Base-by-base conservation (phyloP, 148 eudicot genomes). In the Persicaria maculosa region DNA sequence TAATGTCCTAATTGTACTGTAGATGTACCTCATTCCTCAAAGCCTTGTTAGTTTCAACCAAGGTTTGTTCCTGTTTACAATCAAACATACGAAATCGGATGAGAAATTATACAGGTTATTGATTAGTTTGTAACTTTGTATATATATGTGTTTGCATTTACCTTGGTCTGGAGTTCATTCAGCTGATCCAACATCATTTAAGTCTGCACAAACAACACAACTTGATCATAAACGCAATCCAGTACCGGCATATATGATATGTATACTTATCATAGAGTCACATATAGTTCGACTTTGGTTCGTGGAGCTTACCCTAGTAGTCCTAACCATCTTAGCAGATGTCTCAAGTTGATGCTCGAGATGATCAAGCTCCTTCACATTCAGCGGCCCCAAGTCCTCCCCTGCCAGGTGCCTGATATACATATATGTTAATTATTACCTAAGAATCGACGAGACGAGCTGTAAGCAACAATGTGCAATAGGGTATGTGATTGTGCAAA, bases 131-230 rank as follows among this genome's bases (percentile, higher is more conserved):
- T n/a, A n/a, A n/a, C n/a, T n/a, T n/a, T n/a, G 54, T 25, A 25
- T 25, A 25, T 0, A 25, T 25, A 36, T 40, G 15, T 4, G 12
- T 3, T 36, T 64, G 4, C 15, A 14, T 43, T 83, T 75, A 85
- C 87, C 85, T 85, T 85, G 80, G 68, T 62, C 59, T 85, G 87
- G 74, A 85, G 87, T 72, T 85, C 87, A 69, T 82, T 78, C 3
- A n/a, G n/a, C n/a, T n/a, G n/a, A n/a, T n/a, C n/a, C n/a, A n/a
- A n/a, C n/a, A n/a, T n/a, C n/a, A n/a, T n/a, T n/a, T n/a, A n/a
- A n/a, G n/a, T n/a, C n/a, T n/a, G n/a, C n/a, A n/a, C n/a, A n/a
- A n/a, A n/a, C n/a, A n/a, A n/a, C n/a, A n/a, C n/a, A n/a, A n/a
- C n/a, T n/a, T n/a, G n/a, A n/a, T n/a, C n/a, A n/a, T n/a, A n/a